A percentile compares a stretch with the other conserved stretches of the same genome.
Evolutionary conservation across 75 land plant species (phyloP).

Genomic region (Sequoiadendron giganteum): DNA sequence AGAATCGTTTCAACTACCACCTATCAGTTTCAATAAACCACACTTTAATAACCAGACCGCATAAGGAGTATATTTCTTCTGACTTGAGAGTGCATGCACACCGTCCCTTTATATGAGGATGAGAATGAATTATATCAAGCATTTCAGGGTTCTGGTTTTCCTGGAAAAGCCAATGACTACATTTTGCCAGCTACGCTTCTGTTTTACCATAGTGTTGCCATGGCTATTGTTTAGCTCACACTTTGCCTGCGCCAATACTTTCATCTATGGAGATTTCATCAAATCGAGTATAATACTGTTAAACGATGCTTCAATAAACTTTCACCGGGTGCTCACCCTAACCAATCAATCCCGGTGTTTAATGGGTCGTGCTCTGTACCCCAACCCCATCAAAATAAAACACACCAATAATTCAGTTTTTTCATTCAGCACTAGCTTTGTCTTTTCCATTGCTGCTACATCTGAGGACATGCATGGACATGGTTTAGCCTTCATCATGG

Average conservation of each 20-base stretch:
- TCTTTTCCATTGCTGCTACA: constrained; percentile 18
- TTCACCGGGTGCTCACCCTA: background rate
- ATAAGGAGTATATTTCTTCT: too few relatives aligned
- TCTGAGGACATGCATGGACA: background rate
- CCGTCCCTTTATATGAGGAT: too few relatives aligned
- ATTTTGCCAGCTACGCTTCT: background rate
- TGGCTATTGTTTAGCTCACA: background rate
- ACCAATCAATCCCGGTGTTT: background rate
- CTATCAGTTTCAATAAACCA: too few relatives aligned
- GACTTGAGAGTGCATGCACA: too few relatives aligned
- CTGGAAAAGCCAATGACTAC: background rate
- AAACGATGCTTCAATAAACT: background rate
- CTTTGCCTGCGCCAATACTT: background rate
- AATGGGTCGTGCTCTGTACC: background rate
- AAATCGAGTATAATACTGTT: background rate
- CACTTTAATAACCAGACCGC: too few relatives aligned
- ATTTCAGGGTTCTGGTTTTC: background rate
- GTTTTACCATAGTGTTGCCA: background rate
- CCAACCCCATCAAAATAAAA: background rate
- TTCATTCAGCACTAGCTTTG: constrained; percentile 11
- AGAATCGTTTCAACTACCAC: too few relatives aligned
- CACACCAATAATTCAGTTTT: background rate
- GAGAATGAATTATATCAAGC: background rate
- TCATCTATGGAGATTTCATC: background rate
- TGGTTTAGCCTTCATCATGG: background rate